A percentile compares a stretch with the other conserved stretches of the same genome.
These are phyloP conservation scores for Sphagnum fallax DNA, from an alignment of 228 moss, liverwort and hornwort species.

Conservation along the genomic window DNA sequence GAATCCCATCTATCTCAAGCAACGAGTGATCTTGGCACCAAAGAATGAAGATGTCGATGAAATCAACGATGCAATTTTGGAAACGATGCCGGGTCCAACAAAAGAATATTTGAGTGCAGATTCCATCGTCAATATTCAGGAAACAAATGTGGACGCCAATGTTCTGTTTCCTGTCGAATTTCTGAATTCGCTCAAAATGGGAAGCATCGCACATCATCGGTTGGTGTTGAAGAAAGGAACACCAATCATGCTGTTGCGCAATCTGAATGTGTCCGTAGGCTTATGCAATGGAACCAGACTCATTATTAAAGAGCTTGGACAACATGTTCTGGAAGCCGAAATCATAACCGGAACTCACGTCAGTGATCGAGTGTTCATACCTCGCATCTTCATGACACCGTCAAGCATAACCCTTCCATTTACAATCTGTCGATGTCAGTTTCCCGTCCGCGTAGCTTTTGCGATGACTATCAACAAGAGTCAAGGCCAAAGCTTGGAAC, in stretches of 20 bases:
- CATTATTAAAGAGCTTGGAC: neutral
- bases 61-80: too few relatives aligned
- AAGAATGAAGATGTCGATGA: too few relatives aligned
- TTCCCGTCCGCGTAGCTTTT: too few relatives aligned
- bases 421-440: too few relatives aligned
- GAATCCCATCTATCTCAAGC: too few relatives aligned
- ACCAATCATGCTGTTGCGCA: constrained; percentile 10
- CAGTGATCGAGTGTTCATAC: constrained; percentile 2
- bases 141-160: neutral
- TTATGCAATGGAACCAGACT: constrained; percentile 5
- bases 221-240: constrained; percentile 9
- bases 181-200: constrained; percentile 7
- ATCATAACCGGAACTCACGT: neutral
- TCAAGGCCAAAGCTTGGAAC: too few relatives aligned
- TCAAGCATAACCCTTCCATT: too few relatives aligned
- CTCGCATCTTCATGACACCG: neutral
- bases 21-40: too few relatives aligned
- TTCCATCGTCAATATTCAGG: neutral
- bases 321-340: neutral
- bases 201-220: constrained; percentile 10
- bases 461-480: too few relatives aligned
- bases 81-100: too few relatives aligned
- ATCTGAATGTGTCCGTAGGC: neutral
- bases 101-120: neutral
- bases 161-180: constrained; percentile 6